Evolutionary conservation across 768 basidiomycete species (phyloP), one percentile per base, ranked within the genome.

Genomic region (Suillus paluster): DNA sequence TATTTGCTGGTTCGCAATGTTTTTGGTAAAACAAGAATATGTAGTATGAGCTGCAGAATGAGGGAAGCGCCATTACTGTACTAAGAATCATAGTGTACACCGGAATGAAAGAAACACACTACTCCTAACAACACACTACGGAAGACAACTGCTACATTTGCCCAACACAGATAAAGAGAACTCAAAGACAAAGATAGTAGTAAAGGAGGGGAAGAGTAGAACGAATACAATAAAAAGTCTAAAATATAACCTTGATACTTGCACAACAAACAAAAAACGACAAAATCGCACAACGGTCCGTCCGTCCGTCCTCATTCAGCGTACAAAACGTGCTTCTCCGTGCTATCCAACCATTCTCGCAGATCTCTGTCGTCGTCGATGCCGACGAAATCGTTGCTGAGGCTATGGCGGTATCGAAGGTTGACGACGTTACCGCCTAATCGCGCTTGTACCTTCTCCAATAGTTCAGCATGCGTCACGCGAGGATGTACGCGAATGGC

Each of bases 401-500:
- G 70, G 69, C 87, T 90, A 68, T 92, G 87, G 36, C 93, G 86
- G 74, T 91, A 99, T 66, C 86, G 82, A 64, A 99, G 79, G 46
- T 79, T 78, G 10, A 71, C 78, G 39, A 97, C 82, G 77, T 91
- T 89, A 15, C 83, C 83, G 1, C 94, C 95, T 7, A 99, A 79
- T 57, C 97, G 86, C 39, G 90, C 84, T 68, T 94, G 88, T 38
- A 98, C 92, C 78, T 99, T 99, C 56, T 88, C 92, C 83, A 97
- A 89, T 63, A 99, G 81, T 70, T 97, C 94, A 11, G 77, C 79
- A 69, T 92, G 90, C 9, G 91, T 87, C 44, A 99, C 95, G 57
- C 84, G 86, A 25, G 97, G 97, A 71, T 97, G 95, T 33, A 99
- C 97, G 15, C 97, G 89, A 60, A 99, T 97, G 5, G 97, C 97